phyloP scores from a whole-genome alignment of 2,329 filamentous ascomycete genomes.

The Clonostachys rosea region DNA sequence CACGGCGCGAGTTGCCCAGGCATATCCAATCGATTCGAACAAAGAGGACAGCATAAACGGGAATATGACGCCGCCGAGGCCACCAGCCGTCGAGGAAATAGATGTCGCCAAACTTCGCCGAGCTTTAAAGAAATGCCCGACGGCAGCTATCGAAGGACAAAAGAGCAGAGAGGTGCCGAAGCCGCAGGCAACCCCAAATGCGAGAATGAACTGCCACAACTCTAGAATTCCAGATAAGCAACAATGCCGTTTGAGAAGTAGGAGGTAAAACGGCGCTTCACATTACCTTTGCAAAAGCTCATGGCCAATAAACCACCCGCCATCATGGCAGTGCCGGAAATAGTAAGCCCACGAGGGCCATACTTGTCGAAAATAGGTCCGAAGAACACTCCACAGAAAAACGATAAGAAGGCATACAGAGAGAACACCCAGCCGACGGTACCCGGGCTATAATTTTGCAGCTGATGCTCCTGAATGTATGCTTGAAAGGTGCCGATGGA shows the following conservation, averaged over 20 bases:
- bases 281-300: constrained; percentile 52
- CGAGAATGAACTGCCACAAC: constrained; percentile 82
- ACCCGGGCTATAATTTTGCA: constrained; percentile 18
- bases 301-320: constrained; percentile 60
- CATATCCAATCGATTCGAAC: constrained; percentile 53
- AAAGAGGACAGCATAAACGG: constrained; percentile 53
- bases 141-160: constrained; percentile 72
- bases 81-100: constrained; percentile 71
- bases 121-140: constrained; percentile 77
- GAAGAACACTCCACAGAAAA: constrained; percentile 78
- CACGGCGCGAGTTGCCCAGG: constrained; percentile 59
- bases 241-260: too few species aligned
- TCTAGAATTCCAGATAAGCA: constrained; percentile 13
- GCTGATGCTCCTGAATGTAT: constrained; percentile 31
- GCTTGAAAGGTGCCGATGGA: constrained; percentile 38
- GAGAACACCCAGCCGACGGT: constrained; percentile 38
- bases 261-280: not conserved
- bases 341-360: constrained; percentile 63
- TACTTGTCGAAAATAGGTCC: constrained; percentile 77
- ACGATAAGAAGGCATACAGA: constrained; percentile 65
- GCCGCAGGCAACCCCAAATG: constrained; percentile 72
- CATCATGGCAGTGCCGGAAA: constrained; percentile 57
- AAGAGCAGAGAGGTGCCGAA: constrained; percentile 74
- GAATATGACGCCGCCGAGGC: constrained; percentile 54
- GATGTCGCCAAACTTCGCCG: constrained; percentile 78